phyloP scores from a whole-genome alignment of 139 green algal species.

The Haematococcus lacustris region DNA sequence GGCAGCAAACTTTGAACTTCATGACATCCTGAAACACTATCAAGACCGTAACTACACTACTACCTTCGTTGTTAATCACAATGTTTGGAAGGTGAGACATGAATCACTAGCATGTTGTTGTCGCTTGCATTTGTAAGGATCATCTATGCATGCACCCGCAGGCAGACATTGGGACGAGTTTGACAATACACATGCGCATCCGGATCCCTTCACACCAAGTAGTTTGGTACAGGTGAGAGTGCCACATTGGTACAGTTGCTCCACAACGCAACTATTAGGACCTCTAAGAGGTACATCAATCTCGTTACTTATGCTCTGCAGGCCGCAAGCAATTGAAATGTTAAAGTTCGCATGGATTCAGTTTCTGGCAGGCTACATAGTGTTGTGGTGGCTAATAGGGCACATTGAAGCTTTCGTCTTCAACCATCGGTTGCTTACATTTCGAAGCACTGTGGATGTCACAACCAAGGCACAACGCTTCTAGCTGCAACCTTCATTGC shows the following conservation, averaged over 20 bases:
- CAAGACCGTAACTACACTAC: conserved; percentile 33
- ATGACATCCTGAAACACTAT: conserved; percentile 25
- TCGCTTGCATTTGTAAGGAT: neutral
- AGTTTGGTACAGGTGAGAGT: conserved; percentile 27
- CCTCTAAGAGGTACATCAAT: neutral
- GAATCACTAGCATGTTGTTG: neutral
- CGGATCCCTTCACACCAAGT: conserved; percentile 35
- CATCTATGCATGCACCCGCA: neutral
- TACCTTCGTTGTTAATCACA: conserved; percentile 12
- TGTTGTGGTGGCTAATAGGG: conserved; percentile 35
- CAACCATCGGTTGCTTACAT: conserved; percentile 24
- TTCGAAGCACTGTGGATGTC: conserved; percentile 31
- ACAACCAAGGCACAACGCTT: conserved; percentile 20
- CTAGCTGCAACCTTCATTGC: too few species aligned
- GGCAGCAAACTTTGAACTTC: conserved; percentile 12
- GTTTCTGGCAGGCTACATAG: conserved; percentile 34
- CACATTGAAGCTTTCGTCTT: conserved; percentile 33
- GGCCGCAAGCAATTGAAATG: conserved; percentile 31
- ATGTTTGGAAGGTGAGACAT: conserved; percentile 24
- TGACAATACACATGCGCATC: conserved; percentile 26
- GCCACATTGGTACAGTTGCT: neutral
- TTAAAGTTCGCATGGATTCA: conserved; percentile 59
- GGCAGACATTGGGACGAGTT: neutral
- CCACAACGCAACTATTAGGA: neutral
- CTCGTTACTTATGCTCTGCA: conserved; percentile 1